Percentiles rank a stretch among this genome's conserved stretches.
Conservation (phyloP, 345 rosid species). For the Linum lewisii region DNA sequence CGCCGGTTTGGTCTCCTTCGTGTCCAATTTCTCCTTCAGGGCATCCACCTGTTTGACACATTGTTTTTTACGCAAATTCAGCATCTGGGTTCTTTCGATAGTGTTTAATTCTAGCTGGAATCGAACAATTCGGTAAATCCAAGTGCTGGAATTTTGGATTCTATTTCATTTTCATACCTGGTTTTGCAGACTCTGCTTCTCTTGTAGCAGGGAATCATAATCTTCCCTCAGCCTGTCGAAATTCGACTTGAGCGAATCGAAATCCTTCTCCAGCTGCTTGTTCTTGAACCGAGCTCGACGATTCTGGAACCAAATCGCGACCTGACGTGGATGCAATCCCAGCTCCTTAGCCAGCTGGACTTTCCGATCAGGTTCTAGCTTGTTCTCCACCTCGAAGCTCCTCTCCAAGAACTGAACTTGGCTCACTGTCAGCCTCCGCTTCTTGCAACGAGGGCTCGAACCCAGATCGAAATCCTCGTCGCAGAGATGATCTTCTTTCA, state of each 20-base stretch:
- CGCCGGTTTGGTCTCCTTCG: not conserved
- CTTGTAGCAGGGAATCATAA: not conserved
- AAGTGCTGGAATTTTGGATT: not conserved
- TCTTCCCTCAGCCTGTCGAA: not conserved
- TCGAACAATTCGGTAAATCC: too few relatives aligned
- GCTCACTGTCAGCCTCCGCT: not conserved
- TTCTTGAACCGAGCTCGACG: constrained; percentile 5
- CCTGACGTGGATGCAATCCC: constrained; percentile 5
- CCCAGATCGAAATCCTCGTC: constrained; percentile 1
- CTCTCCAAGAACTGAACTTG: not conserved
- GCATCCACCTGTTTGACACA: not conserved
- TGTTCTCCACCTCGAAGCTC: constrained; percentile 3
- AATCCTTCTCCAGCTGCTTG: constrained; percentile 5
- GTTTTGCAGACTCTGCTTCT: not conserved
- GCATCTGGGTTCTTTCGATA: not conserved
- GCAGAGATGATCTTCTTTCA: not conserved
- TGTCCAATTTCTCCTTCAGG: not conserved
- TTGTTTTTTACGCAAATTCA: not conserved
- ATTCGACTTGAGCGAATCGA: not conserved
- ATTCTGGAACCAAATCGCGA: constrained; percentile 3
- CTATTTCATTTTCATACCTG: not conserved
- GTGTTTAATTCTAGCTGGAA: too few relatives aligned
- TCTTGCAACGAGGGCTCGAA: not conserved
- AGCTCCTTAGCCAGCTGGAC: constrained; percentile 1
- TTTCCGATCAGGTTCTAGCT: constrained; percentile 4